Evolutionary conservation across 2,329 filamentous ascomycete species (phyloP).

Genomic region (Epichloe typhina): DNA sequence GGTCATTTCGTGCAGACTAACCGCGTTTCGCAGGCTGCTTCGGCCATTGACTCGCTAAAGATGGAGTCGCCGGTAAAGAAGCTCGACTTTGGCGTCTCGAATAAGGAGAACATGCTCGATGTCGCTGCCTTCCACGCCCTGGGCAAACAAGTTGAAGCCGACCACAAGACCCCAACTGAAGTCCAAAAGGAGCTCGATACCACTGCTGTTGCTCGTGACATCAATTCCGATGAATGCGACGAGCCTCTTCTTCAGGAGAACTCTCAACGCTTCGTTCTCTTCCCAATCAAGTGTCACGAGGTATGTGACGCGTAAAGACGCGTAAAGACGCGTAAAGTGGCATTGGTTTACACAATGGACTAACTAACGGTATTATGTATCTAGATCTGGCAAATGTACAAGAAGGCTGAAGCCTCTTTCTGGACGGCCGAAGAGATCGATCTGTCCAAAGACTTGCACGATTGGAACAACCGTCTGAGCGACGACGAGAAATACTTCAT

Average conservation of each 20-base stretch:
- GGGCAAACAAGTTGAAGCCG: conserved; percentile 44
- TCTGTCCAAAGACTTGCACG: conserved; percentile 94
- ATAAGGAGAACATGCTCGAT: conserved; percentile 70
- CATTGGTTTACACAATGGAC: not conserved
- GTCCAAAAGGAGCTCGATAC: conserved; percentile 22
- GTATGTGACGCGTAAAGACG: conserved; percentile 50
- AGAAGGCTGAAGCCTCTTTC: conserved; percentile 98
- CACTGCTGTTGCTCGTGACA: conserved; percentile 30
- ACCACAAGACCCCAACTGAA: conserved; percentile 43
- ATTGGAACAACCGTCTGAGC: conserved; percentile 97
- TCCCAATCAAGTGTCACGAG: conserved; percentile 99
- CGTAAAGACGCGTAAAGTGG: conserved; percentile 57
- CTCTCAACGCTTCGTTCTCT: conserved; percentile 88
- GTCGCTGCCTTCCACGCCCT: conserved; percentile 35
- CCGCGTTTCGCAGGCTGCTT: conserved; percentile 52
- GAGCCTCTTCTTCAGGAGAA: conserved; percentile 95
- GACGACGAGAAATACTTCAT: conserved; percentile 98
- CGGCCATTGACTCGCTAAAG: conserved; percentile 76
- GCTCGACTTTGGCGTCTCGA: conserved; percentile 57
- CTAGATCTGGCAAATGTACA: conserved; percentile 99
- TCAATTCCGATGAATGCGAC: conserved; percentile 59
- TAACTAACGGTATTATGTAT: conserved; percentile 5
- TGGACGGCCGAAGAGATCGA: conserved; percentile 99
- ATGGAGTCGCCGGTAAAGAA: conserved; percentile 92
- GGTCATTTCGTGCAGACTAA: conserved; percentile 16